Base-by-base conservation (phyloP, 768 basidiomycete species). In the Boletus coccyginus region DNA sequence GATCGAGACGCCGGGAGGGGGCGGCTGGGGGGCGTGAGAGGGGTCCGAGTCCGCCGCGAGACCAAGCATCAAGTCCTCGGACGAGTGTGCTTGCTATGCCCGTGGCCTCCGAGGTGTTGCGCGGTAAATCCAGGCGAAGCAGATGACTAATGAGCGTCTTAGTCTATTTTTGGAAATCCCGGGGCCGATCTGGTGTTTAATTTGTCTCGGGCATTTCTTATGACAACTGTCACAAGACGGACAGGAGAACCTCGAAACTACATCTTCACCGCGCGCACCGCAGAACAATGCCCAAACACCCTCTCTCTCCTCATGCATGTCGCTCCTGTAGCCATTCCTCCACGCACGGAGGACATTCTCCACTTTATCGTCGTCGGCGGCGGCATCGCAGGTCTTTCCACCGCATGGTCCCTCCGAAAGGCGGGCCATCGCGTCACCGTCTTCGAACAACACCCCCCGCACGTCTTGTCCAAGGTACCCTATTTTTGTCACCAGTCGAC, bases 1-100 rank as follows among this genome's bases (percentile, higher is more conserved):
- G 55, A 84, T 96, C 47, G 86, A 94, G 74, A 95, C 94, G 0
- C 94, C 94, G 0, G 94, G 94, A 1, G 94, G 88, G 10, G 94
- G 94, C 8, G 94, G 85, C 3, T 96, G 90, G 90, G 94, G 94
- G 1, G 35, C 47, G 8, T 62, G 36, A 4, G 17, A 56, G 17
- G 53, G 19, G 27, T 27, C 27, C 27, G 27, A 27, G 27, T 27
- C 27, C 27, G 27, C 27, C 27, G 27, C 27, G 27, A 27, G 27
- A 27, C 27, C 21, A 21, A 21, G 21, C 21, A 21, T 21, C 21
- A 21, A 21, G 21, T 21, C 27, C 27, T 27, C 27, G 27, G 27
- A 27, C 27, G 5, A 5, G 27, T 5, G 27, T 27, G 27, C 27
- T 0, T 3, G 5, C 33, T 33, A 38, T 38, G 38, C 7, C 36